phyloP scores from a whole-genome alignment of 2,329 filamentous ascomycete genomes.

The Colletotrichum tofieldiae region DNA sequence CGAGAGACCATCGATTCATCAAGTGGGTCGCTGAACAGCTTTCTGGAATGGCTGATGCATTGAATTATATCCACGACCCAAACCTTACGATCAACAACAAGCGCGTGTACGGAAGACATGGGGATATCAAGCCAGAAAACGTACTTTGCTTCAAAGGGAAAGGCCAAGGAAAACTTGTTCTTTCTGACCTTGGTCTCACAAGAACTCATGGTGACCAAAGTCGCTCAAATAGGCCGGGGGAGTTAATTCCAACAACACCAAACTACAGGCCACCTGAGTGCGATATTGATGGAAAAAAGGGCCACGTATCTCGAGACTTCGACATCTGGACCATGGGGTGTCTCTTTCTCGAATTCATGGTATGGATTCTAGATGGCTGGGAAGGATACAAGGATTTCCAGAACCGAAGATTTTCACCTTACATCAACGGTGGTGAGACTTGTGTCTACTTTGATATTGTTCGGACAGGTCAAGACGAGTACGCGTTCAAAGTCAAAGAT shows the following conservation, averaged over 20 bases:
- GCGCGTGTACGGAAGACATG: slow-evolving; percentile 12
- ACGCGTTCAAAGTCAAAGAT: neutral
- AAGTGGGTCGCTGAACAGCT: slow-evolving; percentile 37
- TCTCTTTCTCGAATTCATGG: slow-evolving; percentile 48
- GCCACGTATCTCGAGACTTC: slow-evolving; percentile 44
- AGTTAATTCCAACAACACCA: neutral
- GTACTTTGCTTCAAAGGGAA: slow-evolving; percentile 17
- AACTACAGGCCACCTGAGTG: slow-evolving; percentile 9
- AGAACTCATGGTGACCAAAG: neutral
- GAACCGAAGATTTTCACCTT: neutral
- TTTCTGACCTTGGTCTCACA: slow-evolving; percentile 20
- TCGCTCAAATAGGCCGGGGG: slow-evolving; percentile 9
- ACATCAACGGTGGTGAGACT: neutral
- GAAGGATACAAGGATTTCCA: neutral
- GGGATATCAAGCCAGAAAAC: slow-evolving; percentile 38
- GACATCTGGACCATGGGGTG: slow-evolving; percentile 53
- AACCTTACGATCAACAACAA: neutral
- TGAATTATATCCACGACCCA: neutral
- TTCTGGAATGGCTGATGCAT: slow-evolving; percentile 29
- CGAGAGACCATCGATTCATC: neutral
- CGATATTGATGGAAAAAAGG: neutral
- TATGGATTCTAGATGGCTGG: slow-evolving; percentile 49
- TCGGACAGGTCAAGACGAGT: neutral
- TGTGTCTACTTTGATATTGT: neutral
- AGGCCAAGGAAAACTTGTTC: neutral